Percentiles rank a stretch among this genome's conserved stretches.
phyloP scores from a whole-genome alignment of 345 rosid species.

The Cochlearia excelsa region DNA sequence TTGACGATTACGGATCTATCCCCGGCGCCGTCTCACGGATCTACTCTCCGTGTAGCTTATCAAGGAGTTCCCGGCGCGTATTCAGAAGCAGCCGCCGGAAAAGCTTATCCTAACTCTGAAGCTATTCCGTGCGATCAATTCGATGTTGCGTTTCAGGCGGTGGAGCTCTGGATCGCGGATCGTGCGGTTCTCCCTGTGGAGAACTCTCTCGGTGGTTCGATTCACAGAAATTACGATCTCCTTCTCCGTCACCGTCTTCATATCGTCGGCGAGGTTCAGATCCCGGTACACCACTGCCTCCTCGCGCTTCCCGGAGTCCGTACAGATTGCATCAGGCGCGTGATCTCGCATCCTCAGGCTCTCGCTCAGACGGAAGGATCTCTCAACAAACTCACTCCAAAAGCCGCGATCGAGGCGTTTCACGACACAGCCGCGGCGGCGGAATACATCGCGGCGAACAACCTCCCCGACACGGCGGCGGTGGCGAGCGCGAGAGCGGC shows the following conservation, averaged over 20 bases:
- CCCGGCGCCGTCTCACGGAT: neutral
- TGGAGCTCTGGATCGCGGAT: neutral
- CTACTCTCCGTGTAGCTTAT: neutral
- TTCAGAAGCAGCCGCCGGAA: neutral
- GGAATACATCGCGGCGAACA: neutral
- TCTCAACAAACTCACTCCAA: neutral
- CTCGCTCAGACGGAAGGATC: neutral
- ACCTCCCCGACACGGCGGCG: neutral
- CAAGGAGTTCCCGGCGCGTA: neutral
- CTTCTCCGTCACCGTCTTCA: constrained; percentile 1
- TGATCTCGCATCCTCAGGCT: neutral
- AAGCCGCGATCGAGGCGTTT: neutral
- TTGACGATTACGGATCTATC: neutral
- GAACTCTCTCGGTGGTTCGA: neutral
- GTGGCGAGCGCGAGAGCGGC: neutral
- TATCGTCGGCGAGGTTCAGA: neutral
- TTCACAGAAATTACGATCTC: neutral
- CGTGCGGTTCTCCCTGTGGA: neutral
- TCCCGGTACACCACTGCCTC: neutral
- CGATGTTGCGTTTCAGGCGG: neutral
- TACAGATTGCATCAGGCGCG: neutral
- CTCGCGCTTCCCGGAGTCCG: neutral
- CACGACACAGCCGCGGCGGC: constrained; percentile 2
- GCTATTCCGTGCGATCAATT: neutral
- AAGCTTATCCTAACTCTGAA: neutral